A percentile compares a stretch with the other conserved stretches of the same genome.
Conservation (phyloP, 495 filamentous ascomycete genomes). For the Amniculicola lignicola region DNA sequence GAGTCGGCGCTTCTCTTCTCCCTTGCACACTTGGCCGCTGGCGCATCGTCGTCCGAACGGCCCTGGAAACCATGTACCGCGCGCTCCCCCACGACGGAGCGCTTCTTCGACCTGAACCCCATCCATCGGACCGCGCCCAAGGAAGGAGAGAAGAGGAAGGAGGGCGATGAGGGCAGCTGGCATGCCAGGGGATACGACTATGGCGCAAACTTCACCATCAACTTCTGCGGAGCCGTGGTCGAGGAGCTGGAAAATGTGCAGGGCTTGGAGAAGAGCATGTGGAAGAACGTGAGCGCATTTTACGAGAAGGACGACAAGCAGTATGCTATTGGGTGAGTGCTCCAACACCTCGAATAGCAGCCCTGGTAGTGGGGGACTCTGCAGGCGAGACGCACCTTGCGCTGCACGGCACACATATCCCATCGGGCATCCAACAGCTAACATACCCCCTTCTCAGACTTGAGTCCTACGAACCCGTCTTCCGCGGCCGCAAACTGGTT, state of each 20-base stretch:
- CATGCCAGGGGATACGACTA: slow-evolving; percentile 80
- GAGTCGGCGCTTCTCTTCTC: slow-evolving; percentile 35
- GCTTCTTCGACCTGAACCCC: slow-evolving; percentile 86
- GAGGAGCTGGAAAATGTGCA: slow-evolving; percentile 66
- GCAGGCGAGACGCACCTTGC: too few species aligned
- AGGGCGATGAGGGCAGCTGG: slow-evolving; percentile 72
- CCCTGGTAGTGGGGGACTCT: too few species aligned
- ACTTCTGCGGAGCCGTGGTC: slow-evolving; percentile 86
- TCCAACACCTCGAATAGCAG: too few species aligned
- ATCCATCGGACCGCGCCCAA: slow-evolving; percentile 60
- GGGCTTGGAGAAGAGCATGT: slow-evolving; percentile 56
- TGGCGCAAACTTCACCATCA: slow-evolving; percentile 86
- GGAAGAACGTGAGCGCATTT: slow-evolving; percentile 87
- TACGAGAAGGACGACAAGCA: slow-evolving; percentile 69
- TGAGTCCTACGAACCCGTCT: slow-evolving; percentile 63
- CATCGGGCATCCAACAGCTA: slow-evolving; percentile 11
- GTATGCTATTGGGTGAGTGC: slow-evolving; percentile 83
- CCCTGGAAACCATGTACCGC: slow-evolving; percentile 70
- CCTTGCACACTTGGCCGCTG: slow-evolving; percentile 39
- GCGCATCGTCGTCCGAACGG: slow-evolving; percentile 37
- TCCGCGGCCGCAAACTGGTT: slow-evolving; percentile 86
- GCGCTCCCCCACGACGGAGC: slow-evolving; percentile 65
- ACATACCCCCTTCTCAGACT: slow-evolving; percentile 48
- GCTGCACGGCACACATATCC: too few species aligned
- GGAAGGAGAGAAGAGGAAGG: slow-evolving; percentile 57